These are phyloP conservation scores for Fonsecaea pugnacius DNA, from an alignment of 2,329 filamentous ascomycete species.

Conservation along the genomic window DNA sequence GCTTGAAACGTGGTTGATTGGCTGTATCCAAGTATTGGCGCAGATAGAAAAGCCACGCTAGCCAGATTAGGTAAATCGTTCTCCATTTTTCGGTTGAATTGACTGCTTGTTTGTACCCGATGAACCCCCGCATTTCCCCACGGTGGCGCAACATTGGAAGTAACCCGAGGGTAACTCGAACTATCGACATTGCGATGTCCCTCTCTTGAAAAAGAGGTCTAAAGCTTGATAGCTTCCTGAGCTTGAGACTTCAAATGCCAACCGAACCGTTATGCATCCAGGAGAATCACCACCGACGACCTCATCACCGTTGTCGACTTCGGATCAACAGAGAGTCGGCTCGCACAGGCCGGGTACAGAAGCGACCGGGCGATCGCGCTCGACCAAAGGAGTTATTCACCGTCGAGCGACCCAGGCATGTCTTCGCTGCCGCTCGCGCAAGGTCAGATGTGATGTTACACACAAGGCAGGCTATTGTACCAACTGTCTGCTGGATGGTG, in stretches of 20 bases:
- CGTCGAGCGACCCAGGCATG: constrained; percentile 10
- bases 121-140: background rate
- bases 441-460: constrained; percentile 11
- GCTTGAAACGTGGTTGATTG: background rate
- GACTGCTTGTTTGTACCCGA: background rate
- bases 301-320: background rate
- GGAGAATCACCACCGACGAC: background rate
- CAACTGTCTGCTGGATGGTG: constrained; percentile 8
- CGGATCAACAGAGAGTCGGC: background rate
- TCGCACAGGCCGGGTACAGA: background rate
- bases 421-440: constrained; percentile 3
- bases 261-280: background rate
- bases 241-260: background rate
- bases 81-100: constrained; percentile 1
- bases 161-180: constrained; percentile 4
- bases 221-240: background rate
- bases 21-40: background rate
- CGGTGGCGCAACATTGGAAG: background rate
- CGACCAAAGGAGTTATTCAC: background rate
- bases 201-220: background rate
- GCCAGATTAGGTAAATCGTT: background rate
- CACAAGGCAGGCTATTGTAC: constrained; percentile 6
- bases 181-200: background rate
- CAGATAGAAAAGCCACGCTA: background rate
- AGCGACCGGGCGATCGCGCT: background rate